Conservation (phyloP, 495 filamentous ascomycete genomes). For the Staphylotrichum longicolle region DNA sequence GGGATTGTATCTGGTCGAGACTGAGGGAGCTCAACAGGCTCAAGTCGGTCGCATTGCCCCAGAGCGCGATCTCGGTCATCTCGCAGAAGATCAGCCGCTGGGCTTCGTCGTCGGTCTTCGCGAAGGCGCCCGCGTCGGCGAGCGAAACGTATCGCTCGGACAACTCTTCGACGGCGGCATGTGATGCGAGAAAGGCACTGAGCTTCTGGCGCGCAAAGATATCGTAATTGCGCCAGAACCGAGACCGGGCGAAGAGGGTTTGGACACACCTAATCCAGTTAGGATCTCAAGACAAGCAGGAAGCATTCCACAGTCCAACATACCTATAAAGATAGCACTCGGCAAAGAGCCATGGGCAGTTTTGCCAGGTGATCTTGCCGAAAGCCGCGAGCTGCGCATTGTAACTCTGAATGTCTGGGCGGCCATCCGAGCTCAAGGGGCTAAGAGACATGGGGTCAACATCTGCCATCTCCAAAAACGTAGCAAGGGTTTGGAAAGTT, state of each 20-base stretch:
- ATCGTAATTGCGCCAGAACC: slow-evolving; percentile 1
- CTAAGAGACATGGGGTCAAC: background rate
- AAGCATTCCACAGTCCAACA: background rate
- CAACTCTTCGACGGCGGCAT: background rate
- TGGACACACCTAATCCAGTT: background rate
- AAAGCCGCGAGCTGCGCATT: background rate
- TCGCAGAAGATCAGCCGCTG: background rate
- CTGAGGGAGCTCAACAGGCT: slow-evolving; percentile 4
- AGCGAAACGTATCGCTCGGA: background rate
- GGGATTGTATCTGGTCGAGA: background rate
- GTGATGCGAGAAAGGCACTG: background rate
- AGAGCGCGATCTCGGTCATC: slow-evolving; percentile 5
- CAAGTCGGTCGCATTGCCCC: slow-evolving; percentile 3
- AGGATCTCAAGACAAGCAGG: background rate
- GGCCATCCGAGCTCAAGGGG: slow-evolving; percentile 1
- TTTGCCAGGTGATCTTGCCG: background rate
- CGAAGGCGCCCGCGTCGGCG: background rate
- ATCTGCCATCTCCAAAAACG: background rate
- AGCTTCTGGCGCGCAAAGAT: slow-evolving; percentile 6
- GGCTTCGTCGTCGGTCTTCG: background rate
- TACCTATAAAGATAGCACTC: slow-evolving; percentile 4
- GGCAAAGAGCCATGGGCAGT: background rate
- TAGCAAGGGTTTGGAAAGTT: background rate
- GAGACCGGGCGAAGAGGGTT: slow-evolving; percentile 4
- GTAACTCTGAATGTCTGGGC: background rate